Evolutionary conservation across 129 eudicot genomes (phyloP).

Genomic region (Artemisia annua): DNA sequence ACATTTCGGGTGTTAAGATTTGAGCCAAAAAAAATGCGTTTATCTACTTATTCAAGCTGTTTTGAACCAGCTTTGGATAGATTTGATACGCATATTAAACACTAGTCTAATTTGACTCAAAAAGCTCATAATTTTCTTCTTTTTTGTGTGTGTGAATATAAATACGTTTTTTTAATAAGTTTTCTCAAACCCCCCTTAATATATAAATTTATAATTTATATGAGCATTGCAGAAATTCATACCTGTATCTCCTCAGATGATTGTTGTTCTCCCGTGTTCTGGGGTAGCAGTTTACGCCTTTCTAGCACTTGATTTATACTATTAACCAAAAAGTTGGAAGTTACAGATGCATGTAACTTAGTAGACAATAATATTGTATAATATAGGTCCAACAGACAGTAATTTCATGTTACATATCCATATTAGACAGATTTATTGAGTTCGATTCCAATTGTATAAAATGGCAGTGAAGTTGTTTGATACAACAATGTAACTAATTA

Average conservation of each 20-base stretch:
- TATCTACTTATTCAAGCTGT: too few relatives aligned
- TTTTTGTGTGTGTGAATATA: too few relatives aligned
- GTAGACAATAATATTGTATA: conserved; percentile 12
- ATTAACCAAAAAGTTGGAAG: neutral
- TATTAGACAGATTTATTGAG: neutral
- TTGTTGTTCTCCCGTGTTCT: conserved; percentile 23
- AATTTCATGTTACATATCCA: neutral
- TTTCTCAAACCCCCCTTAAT: too few relatives aligned
- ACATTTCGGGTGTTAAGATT: too few relatives aligned
- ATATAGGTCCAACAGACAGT: neutral
- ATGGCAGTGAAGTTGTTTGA: neutral
- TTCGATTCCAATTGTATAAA: neutral
- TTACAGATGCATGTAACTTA: neutral
- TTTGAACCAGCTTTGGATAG: too few relatives aligned
- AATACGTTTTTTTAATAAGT: too few relatives aligned
- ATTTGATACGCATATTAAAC: too few relatives aligned
- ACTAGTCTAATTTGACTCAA: too few relatives aligned
- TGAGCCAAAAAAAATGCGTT: too few relatives aligned
- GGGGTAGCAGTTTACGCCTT: conserved; percentile 25
- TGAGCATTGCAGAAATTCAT: neutral
- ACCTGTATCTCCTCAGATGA: conserved; percentile 33
- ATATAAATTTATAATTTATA: too few relatives aligned
- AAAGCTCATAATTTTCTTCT: too few relatives aligned
- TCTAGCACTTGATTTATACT: conserved; percentile 41
- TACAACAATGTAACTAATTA: neutral